Percentiles rank a stretch among this genome's conserved stretches.
phyloP scores from a whole-genome alignment of 495 filamentous ascomycete species.

The Pseudoneurospora amorphoporcata region DNA sequence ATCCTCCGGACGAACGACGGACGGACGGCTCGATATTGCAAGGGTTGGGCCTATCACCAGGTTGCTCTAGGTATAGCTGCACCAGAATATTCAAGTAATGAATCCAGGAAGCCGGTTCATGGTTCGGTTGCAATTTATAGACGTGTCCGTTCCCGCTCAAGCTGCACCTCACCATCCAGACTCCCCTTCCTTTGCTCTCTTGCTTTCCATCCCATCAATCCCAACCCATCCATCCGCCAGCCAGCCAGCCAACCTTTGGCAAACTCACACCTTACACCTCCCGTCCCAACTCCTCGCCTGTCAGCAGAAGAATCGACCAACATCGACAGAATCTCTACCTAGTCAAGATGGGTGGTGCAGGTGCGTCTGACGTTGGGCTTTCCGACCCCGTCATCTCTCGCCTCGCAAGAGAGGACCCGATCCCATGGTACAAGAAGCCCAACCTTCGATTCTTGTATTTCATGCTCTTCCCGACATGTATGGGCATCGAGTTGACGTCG shows the following conservation, averaged over 20 bases:
- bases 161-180: not conserved
- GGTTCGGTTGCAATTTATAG: not conserved
- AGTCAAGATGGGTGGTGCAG: not conserved
- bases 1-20: not conserved
- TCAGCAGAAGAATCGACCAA: not conserved
- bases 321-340: not conserved
- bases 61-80: not conserved
- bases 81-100: not conserved
- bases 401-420: slow-evolving; percentile 40
- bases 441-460: slow-evolving; percentile 52
- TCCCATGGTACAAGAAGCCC: slow-evolving; percentile 48
- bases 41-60: not conserved
- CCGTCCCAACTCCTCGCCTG: not conserved
- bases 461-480: slow-evolving; percentile 51
- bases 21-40: not conserved
- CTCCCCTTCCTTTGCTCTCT: not conserved
- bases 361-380: not conserved
- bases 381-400: slow-evolving; percentile 38
- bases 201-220: too few relatives aligned
- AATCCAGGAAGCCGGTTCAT: not conserved
- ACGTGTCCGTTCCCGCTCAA: not conserved
- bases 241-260: not conserved
- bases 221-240: not conserved
- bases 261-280: not conserved
- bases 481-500: slow-evolving; percentile 63